Conservation (phyloP, 208 protist genomes). For the Trypanosoma boissoni region DNA sequence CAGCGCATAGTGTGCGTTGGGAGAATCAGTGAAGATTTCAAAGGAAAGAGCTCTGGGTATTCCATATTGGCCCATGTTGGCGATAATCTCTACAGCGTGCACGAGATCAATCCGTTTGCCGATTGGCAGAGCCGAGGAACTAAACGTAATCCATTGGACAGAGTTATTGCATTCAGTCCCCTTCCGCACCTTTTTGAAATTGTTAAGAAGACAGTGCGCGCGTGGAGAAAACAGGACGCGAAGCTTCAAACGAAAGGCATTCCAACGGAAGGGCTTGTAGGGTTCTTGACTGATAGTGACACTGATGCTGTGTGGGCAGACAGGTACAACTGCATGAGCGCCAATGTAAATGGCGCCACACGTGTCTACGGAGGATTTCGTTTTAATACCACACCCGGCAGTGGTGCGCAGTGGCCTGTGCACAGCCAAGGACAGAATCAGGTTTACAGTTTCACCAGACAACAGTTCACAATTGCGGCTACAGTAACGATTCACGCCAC, state of each 20-base stretch:
- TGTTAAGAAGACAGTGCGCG: neutral
- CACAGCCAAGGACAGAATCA: too few relatives aligned
- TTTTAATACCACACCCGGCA: too few relatives aligned
- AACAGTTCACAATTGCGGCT: too few relatives aligned
- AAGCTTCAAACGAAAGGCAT: neutral
- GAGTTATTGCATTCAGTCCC: too few relatives aligned
- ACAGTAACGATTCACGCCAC: too few relatives aligned
- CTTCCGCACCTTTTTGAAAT: neutral
- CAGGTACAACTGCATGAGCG: constrained; percentile 3
- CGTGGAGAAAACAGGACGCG: neutral
- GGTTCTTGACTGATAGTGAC: neutral
- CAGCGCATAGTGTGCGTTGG: constrained; percentile 5
- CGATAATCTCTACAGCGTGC: neutral
- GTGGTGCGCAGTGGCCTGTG: too few relatives aligned
- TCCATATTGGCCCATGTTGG: neutral
- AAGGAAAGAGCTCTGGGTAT: neutral
- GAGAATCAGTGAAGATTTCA: neutral
- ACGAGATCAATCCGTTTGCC: neutral
- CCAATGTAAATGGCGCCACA: too few relatives aligned
- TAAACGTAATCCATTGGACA: too few relatives aligned
- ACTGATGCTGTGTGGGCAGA: neutral
- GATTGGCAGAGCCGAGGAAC: too few relatives aligned
- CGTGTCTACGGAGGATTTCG: too few relatives aligned
- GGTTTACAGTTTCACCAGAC: too few relatives aligned
- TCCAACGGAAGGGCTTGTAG: constrained; percentile 10